Evolutionary conservation across 1,139 yeast genomes (phyloP).

Genomic region (Taphrina populina): DNA sequence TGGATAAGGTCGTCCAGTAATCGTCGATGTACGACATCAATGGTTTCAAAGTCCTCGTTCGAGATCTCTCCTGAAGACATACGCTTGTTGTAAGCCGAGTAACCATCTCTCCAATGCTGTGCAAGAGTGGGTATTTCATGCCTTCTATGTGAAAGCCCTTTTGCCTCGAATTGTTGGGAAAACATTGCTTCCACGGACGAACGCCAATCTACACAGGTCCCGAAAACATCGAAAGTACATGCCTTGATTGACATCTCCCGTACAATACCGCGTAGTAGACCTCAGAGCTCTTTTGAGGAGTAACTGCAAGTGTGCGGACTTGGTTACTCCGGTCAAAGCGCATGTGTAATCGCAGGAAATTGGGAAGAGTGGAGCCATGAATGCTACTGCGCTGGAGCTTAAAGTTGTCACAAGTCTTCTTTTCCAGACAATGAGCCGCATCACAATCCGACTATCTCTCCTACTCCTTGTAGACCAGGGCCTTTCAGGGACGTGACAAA

Average conservation of each 20-base stretch:
- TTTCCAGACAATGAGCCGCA: background rate
- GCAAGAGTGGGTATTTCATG: slow-evolving; percentile 30
- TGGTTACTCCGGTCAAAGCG: background rate
- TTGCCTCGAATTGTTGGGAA: slow-evolving; percentile 9
- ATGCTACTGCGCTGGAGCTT: background rate
- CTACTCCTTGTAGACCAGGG: too few species aligned
- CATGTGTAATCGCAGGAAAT: background rate
- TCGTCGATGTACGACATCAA: slow-evolving; percentile 36
- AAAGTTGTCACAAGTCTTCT: background rate
- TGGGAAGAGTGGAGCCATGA: background rate
- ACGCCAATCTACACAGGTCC: slow-evolving; percentile 40
- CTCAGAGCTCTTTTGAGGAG: too few species aligned
- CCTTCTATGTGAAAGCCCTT: background rate
- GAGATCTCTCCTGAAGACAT: slow-evolving; percentile 8
- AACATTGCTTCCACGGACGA: slow-evolving; percentile 33
- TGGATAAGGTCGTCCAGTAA: slow-evolving; percentile 27
- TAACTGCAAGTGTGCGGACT: background rate
- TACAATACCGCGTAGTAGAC: too few species aligned
- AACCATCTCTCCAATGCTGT: slow-evolving; percentile 37
- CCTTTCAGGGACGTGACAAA: too few species aligned
- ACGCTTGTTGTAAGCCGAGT: slow-evolving; percentile 33
- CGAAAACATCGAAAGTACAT: slow-evolving; percentile 38
- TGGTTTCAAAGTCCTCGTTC: slow-evolving; percentile 30
- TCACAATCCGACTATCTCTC: background rate
- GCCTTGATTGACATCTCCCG: slow-evolving; percentile 37